Base-by-base conservation (phyloP, 116 monocot species). In the Trichopus zeylanicus region DNA sequence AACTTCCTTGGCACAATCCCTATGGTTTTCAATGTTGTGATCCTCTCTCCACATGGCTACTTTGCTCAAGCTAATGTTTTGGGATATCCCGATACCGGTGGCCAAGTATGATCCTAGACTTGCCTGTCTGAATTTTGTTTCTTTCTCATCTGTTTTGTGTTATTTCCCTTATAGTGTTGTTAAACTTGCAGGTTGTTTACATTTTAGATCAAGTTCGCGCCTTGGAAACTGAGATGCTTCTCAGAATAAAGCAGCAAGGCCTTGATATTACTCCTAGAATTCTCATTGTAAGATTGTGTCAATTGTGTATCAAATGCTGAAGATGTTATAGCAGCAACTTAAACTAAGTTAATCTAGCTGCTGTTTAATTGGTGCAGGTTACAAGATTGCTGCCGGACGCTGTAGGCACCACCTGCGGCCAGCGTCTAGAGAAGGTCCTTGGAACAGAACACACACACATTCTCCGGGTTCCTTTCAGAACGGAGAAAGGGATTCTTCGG, bases 121-220 rank as follows among this genome's bases (percentile, higher is more conserved):
- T 16, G n/a, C n/a, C n/a, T n/a, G n/a, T 42, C n/a, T 42, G 42
- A 4, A 42, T 42, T 42, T 42, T 10, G n/a, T 42, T 42, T 42
- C 42, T 42, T 18, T 42, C 4, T 12, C 42, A 42, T 15, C 4
- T 33, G 6, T 33, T 33, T 33, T 8, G n/a, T n/a, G n/a, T n/a
- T n/a, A n/a, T n/a, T n/a, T n/a, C n/a, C n/a, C n/a, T n/a, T n/a
- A n/a, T n/a, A n/a, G n/a, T n/a, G n/a, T 33, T 51, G 34, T 64
- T 24, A 33, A 33, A 33, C 32, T 42, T 42, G 42, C 75, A 84
- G 84, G 56, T 90, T 75, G 91, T 91, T 9, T 91, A 91, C 60
- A 91, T 91, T 51, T 70, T 91, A 77, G 91, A 91, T 67, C 91
- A 91, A 83, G 91, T 91, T 53, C 82, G 91, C 0, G 91, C 91